phyloP scores from a whole-genome alignment of 768 basidiomycete species.

The Boletus pseudo-olivaceus region DNA sequence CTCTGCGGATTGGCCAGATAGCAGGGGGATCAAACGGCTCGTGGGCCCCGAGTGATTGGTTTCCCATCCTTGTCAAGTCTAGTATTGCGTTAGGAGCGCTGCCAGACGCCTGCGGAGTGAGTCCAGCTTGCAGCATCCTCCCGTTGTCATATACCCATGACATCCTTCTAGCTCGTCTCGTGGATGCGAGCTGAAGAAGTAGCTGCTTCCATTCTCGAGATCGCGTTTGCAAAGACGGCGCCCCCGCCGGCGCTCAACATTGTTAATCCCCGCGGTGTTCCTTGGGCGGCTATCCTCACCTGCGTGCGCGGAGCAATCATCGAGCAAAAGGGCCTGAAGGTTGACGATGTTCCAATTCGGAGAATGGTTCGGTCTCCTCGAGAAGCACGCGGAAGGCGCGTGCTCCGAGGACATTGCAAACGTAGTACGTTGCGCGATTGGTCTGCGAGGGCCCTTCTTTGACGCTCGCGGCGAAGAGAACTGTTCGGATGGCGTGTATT shows the following conservation, averaged over 20 bases:
- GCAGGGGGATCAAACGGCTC: constrained; percentile 31
- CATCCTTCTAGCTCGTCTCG: constrained; percentile 18
- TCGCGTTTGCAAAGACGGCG: constrained; percentile 22
- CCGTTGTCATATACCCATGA: constrained; percentile 5
- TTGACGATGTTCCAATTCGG: constrained; percentile 20
- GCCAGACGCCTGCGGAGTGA: constrained; percentile 32
- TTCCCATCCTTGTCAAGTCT: constrained; percentile 34
- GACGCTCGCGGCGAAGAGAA: neutral
- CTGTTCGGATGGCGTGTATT: neutral
- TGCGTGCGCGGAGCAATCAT: constrained; percentile 17
- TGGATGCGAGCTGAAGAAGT: constrained; percentile 40
- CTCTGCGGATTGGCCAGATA: constrained; percentile 35
- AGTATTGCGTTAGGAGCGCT: constrained; percentile 26
- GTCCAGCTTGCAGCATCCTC: neutral
- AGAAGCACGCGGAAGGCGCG: constrained; percentile 20
- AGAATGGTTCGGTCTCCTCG: constrained; percentile 31
- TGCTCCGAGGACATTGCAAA: neutral
- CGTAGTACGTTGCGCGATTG: neutral
- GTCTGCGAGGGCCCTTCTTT: neutral
- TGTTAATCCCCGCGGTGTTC: constrained; percentile 34
- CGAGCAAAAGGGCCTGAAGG: constrained; percentile 5
- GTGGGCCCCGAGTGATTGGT: constrained; percentile 35
- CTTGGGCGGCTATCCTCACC: constrained; percentile 29
- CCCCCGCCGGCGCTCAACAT: constrained; percentile 32
- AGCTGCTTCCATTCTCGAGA: constrained; percentile 31